A percentile compares a stretch with the other conserved stretches of the same genome.
Conservation (phyloP, 2,329 filamentous ascomycete species). For the Fusarium equiseti region DNA sequence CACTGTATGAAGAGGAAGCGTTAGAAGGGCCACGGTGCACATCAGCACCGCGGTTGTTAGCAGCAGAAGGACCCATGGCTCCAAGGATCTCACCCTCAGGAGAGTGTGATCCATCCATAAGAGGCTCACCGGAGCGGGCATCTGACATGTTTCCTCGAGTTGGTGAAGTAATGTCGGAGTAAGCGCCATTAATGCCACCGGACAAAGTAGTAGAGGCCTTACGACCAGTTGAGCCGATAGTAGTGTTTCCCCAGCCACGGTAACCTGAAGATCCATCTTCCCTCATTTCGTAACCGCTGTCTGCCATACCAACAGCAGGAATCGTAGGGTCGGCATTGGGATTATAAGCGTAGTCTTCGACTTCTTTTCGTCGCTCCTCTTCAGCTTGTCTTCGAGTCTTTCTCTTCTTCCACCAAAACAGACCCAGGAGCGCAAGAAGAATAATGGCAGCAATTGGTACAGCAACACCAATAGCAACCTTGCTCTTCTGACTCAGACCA, state of each 20-base stretch:
- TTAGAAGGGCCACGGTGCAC: conserved; percentile 93
- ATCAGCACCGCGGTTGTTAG: conserved; percentile 73
- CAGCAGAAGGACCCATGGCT: conserved; percentile 79
- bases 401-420: conserved; percentile 90
- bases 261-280: conserved; percentile 85
- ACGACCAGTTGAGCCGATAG: conserved; percentile 75
- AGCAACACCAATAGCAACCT: conserved; percentile 92
- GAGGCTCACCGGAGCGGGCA: conserved; percentile 73
- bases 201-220: conserved; percentile 93
- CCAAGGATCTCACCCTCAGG: conserved; percentile 87
- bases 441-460: conserved; percentile 92
- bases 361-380: conserved; percentile 92
- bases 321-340: conserved; percentile 95
- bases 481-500: conserved; percentile 70
- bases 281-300: conserved; percentile 77
- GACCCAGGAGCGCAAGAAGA: conserved; percentile 77
- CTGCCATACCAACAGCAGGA: conserved; percentile 61
- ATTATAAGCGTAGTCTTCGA: conserved; percentile 97
- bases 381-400: conserved; percentile 87
- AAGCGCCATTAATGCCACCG: conserved; percentile 74
- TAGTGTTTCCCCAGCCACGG: conserved; percentile 92
- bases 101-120: conserved; percentile 65
- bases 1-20: conserved; percentile 95
- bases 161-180: conserved; percentile 81
- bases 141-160: conserved; percentile 73